Evolutionary conservation across 257 asterid species (phyloP).

Genomic region (Nicotiana paniculata): DNA sequence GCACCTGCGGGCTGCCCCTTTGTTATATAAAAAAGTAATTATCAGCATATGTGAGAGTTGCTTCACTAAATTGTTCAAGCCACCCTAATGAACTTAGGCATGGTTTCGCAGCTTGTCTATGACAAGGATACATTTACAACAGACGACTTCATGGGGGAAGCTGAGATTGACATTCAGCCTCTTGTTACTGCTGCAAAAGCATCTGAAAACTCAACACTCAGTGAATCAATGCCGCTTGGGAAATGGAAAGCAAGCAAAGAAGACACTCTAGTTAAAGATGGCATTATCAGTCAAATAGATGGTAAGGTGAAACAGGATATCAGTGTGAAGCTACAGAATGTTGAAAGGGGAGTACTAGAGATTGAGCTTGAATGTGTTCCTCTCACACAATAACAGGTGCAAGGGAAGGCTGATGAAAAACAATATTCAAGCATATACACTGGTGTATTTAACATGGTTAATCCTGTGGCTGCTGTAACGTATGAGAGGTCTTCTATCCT

Average conservation of each 20-base stretch:
- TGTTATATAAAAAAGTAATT: not conserved
- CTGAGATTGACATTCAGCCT: slow-evolving; percentile 82
- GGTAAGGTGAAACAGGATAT: slow-evolving; percentile 67
- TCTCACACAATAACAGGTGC: slow-evolving; percentile 55
- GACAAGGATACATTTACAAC: slow-evolving; percentile 88
- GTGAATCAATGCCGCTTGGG: slow-evolving; percentile 46
- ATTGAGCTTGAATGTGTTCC: slow-evolving; percentile 92
- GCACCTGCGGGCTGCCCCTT: too few relatives aligned
- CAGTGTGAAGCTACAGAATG: slow-evolving; percentile 67
- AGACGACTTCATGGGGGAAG: slow-evolving; percentile 93
- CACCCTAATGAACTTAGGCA: not conserved
- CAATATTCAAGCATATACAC: not conserved
- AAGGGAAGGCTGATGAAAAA: not conserved
- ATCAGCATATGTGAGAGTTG: not conserved
- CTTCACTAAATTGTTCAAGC: not conserved
- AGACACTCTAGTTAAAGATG: slow-evolving; percentile 47
- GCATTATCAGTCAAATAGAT: slow-evolving; percentile 47
- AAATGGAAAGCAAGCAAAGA: slow-evolving; percentile 52
- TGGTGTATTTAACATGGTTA: not conserved
- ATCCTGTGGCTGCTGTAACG: not conserved
- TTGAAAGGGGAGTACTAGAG: slow-evolving; percentile 73
- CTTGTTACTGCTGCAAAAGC: slow-evolving; percentile 78
- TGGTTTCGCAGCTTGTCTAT: slow-evolving; percentile 56
- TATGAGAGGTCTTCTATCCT: not conserved
- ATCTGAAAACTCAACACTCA: slow-evolving; percentile 34